Percentiles rank a stretch among this genome's conserved stretches.
Conservation (phyloP, 1,139 yeast genomes). For the Magnusiomyces suaveolens region DNA sequence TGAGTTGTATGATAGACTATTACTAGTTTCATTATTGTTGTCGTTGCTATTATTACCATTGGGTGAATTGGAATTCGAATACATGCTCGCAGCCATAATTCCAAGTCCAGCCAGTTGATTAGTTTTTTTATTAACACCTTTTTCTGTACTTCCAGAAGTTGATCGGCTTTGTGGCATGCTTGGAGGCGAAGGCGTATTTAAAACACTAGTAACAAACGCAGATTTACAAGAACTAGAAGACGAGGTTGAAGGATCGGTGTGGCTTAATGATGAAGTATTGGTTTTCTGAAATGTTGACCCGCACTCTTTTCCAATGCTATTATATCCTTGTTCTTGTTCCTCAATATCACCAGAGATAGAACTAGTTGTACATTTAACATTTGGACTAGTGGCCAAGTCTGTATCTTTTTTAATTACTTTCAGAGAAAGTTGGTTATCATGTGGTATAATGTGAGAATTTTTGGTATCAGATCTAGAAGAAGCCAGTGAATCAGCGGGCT, state of each 20-base stretch:
- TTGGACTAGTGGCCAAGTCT: too few species aligned
- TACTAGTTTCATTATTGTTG: not conserved
- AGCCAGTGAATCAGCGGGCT: not conserved
- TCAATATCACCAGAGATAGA: too few species aligned
- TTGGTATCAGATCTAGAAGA: not conserved
- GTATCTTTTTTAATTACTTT: too few species aligned
- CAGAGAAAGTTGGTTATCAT: not conserved
- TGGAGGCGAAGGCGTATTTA: not conserved
- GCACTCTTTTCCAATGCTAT: too few species aligned
- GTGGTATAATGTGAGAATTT: not conserved
- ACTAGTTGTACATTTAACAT: too few species aligned
- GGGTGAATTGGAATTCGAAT: not conserved
- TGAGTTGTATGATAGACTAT: too few species aligned
- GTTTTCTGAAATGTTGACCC: too few species aligned
- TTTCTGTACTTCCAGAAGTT: not conserved
- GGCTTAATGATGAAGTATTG: too few species aligned
- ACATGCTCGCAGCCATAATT: too few species aligned
- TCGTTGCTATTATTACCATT: not conserved
- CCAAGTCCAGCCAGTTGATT: too few species aligned
- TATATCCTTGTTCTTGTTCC: too few species aligned
- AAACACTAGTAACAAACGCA: not conserved
- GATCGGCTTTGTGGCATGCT: not conserved
- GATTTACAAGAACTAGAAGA: not conserved
- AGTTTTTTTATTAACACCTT: not conserved
- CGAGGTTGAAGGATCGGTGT: not conserved